Conservation (phyloP, 2,329 filamentous ascomycete genomes). For the Aschersonia sp. region DNA sequence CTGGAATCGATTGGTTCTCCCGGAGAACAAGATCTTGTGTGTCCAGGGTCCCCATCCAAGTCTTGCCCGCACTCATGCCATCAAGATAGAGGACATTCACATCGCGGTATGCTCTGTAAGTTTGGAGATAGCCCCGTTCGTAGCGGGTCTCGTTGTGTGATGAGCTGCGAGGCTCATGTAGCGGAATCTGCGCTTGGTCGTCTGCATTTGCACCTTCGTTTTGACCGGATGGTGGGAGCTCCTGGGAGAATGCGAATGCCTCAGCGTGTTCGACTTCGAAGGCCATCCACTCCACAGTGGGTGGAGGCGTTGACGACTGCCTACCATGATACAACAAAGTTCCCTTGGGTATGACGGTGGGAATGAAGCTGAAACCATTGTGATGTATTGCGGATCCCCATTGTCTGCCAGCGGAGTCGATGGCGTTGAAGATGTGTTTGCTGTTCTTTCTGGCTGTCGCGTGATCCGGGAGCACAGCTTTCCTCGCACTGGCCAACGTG, state of each 20-base stretch:
- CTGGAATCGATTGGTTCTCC: conserved; percentile 14
- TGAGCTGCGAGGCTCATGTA: not conserved
- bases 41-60: conserved; percentile 50
- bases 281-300: conserved; percentile 53
- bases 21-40: conserved; percentile 49
- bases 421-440: conserved; percentile 55
- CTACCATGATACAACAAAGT: conserved; percentile 57
- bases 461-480: conserved; percentile 18
- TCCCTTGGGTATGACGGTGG: conserved; percentile 47
- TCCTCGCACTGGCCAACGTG: not conserved
- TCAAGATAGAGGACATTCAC: conserved; percentile 54
- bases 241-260: conserved; percentile 34
- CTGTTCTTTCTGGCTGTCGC: conserved; percentile 33
- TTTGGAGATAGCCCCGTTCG: conserved; percentile 46
- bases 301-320: conserved; percentile 25
- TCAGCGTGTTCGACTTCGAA: conserved; percentile 66
- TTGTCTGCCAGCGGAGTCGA: conserved; percentile 59
- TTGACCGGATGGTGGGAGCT: not conserved
- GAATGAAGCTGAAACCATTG: conserved; percentile 61
- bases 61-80: conserved; percentile 55
- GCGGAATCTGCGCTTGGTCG: not conserved
- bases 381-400: conserved; percentile 61
- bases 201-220: not conserved
- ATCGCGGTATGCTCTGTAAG: conserved; percentile 42
- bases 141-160: not conserved